A percentile compares a stretch with the other conserved stretches of the same genome.
Evolutionary conservation across 2,329 filamentous ascomycete genomes (phyloP).

Genomic region (Colletotrichum sp.): DNA sequence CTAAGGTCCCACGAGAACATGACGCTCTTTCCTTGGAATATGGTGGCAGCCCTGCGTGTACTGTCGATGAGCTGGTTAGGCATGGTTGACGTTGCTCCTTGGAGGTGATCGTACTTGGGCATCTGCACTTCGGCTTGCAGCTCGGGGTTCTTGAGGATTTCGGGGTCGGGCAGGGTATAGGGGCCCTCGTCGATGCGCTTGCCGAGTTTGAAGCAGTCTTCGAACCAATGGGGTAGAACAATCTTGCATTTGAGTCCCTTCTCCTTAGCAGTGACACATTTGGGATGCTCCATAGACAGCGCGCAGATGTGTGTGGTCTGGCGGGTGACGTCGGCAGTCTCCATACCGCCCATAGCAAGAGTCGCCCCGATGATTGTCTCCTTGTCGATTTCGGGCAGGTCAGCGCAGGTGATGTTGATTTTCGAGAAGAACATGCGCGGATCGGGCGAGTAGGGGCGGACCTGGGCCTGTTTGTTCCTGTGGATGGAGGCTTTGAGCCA

Average conservation of each 20-base stretch:
- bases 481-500: conserved; percentile 79
- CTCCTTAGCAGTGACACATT: conserved; percentile 65
- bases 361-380: conserved; percentile 92
- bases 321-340: conserved; percentile 73
- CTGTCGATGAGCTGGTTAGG: conserved; percentile 48
- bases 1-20: conserved; percentile 78
- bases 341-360: conserved; percentile 85
- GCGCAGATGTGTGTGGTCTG: conserved; percentile 90
- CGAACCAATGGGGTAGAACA: conserved; percentile 96
- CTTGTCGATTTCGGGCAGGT: conserved; percentile 84
- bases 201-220: conserved; percentile 92
- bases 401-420: conserved; percentile 81
- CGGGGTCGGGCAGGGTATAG: conserved; percentile 84
- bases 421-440: conserved; percentile 89
- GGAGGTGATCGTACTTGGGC: conserved; percentile 63
- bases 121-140: conserved; percentile 61
- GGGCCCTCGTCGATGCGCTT: conserved; percentile 89
- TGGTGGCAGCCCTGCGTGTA: conserved; percentile 61
- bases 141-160: conserved; percentile 71
- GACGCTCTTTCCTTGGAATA: conserved; percentile 80
- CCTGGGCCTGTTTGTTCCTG: conserved; percentile 74
- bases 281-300: conserved; percentile 74
- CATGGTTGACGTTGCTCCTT: conserved; percentile 66
- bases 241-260: conserved; percentile 79
- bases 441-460: conserved; percentile 88